Base-by-base conservation (phyloP, 2,329 filamentous ascomycete species). In the Gremmenia infestans region DNA sequence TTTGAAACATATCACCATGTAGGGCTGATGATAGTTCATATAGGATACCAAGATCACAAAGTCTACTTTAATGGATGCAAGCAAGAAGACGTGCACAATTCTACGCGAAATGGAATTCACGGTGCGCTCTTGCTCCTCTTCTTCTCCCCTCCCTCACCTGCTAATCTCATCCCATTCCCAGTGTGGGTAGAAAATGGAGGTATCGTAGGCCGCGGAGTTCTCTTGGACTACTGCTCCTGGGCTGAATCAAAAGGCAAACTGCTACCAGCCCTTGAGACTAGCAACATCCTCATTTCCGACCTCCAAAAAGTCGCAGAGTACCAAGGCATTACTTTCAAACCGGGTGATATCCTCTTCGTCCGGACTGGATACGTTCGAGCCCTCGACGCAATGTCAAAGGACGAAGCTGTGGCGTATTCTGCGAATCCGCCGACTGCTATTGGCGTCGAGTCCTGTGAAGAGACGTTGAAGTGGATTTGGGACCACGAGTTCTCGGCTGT, bases 191-290 rank as follows among this genome's bases (percentile, higher is more conserved):
- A 72, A 36, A 63, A 69, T 11, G 77, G 77, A 35, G 77, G 77
- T 37, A 73, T 81, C 6, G 75, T 76, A 2, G 78, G 78, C 2
- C 73, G 79, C 0, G 78, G 78, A 19, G 71, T 81, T 2, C 68
- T 82, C 0, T 67, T 81, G 0, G 82, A 85, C 65, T 83, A 78
- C 53, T 74, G 73, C 50, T 61, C 70, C 5, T 89, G 84, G 78
- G 83, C 85, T 2, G 74, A 74, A 15, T 2, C 76, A 79, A 61
- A 83, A 81, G 22, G 46, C 23, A 40, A 40, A 15, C 37, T 40
- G 37, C 37, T 17, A 17, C 37, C 37, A 17, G 37, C 37, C 14
- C n/a, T 40, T 2, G 15, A 40, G n/a, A 40, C 14, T 8, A 50
- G 49, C 19, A 43, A 53, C 15, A 67, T 67, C 40, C 47, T 65